Percentiles rank a stretch among this genome's conserved stretches.
Evolutionary conservation across 345 rosid genomes (phyloP).

Genomic region (Rhizophora mangle): DNA sequence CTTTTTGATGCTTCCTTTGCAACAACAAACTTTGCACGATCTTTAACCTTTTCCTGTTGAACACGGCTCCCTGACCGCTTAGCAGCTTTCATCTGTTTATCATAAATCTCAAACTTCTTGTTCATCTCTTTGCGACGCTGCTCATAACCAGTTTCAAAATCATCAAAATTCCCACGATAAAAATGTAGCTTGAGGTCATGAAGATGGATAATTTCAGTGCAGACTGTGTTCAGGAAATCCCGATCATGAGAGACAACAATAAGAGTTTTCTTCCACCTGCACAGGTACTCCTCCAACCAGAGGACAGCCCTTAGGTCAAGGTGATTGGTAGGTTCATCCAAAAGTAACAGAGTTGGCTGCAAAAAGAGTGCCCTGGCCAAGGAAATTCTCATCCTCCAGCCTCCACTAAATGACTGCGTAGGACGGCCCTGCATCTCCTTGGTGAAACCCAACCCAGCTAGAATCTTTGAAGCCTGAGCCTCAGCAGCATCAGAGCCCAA

Average conservation of each 20-base stretch:
- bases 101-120: conserved; percentile 67
- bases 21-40: conserved; percentile 62
- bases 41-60: conserved; percentile 90
- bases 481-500: conserved; percentile 95
- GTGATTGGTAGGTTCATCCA: conserved; percentile 98
- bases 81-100: conserved; percentile 86
- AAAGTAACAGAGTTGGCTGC: conserved; percentile 80
- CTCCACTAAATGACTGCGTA: conserved; percentile 88
- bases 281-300: conserved; percentile 90
- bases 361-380: conserved; percentile 93
- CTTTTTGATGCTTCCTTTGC: conserved; percentile 79
- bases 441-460: conserved; percentile 91
- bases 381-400: conserved; percentile 99
- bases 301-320: conserved; percentile 93
- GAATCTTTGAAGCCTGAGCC: conserved; percentile 91
- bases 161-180: conserved; percentile 85
- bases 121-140: conserved; percentile 90
- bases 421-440: conserved; percentile 85
- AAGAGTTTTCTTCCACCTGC: conserved; percentile 87
- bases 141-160: conserved; percentile 78
- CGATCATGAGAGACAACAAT: conserved; percentile 96
- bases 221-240: conserved; percentile 88
- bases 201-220: conserved; percentile 86
- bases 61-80: conserved; percentile 73
- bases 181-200: conserved; percentile 79